These are phyloP conservation scores for Tricholoma matsutake DNA, from an alignment of 768 basidiomycete genomes.

Conservation along the genomic window DNA sequence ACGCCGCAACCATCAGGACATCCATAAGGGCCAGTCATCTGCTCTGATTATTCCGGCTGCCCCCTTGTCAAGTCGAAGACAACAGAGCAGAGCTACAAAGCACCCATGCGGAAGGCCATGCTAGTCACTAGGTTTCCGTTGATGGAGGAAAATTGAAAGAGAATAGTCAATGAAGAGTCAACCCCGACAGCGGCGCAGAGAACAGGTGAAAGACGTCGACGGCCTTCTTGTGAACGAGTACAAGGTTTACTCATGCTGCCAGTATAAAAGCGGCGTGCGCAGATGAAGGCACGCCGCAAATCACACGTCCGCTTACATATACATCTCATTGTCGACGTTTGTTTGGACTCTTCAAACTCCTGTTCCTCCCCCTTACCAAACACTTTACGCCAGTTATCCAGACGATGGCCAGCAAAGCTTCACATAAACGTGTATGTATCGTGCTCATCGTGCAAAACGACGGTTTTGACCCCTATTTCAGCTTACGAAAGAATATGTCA, in stretches of 20 bases:
- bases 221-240: background rate
- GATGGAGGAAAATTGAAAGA: background rate
- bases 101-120: background rate
- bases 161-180: background rate
- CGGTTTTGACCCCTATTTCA: slow-evolving; percentile 26
- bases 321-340: background rate
- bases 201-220: background rate
- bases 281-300: background rate
- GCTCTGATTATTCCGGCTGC: background rate
- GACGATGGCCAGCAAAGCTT: slow-evolving; percentile 75
- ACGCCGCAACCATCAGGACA: background rate
- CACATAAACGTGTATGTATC: slow-evolving; percentile 70
- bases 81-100: background rate
- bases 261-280: no score
- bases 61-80: background rate
- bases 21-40: background rate
- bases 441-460: background rate
- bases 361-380: slow-evolving; percentile 11
- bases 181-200: background rate
- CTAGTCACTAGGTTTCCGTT: background rate
- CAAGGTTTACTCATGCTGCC: background rate
- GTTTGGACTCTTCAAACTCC: slow-evolving; percentile 15
- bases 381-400: slow-evolving; percentile 9
- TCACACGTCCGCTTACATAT: background rate
- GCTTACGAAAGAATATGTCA: slow-evolving; percentile 85